A percentile compares a stretch with the other conserved stretches of the same genome.
These are phyloP conservation scores for Elsinoe batatas DNA, from an alignment of 2,329 filamentous ascomycete genomes.

Conservation along the genomic window DNA sequence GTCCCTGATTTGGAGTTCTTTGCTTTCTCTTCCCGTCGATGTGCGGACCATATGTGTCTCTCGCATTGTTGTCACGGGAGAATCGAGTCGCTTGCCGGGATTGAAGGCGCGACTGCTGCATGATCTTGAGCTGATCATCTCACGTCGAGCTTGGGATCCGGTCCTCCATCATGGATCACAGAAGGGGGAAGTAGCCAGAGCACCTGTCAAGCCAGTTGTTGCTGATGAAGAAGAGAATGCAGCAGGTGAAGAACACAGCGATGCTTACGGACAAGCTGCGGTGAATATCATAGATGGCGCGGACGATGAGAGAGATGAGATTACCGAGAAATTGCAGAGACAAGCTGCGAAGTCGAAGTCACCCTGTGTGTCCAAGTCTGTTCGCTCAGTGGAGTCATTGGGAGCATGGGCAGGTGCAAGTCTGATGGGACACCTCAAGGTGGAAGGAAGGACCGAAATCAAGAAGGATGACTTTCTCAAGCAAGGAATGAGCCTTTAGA, in stretches of 20 bases:
- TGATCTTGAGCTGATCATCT: constrained; percentile 60
- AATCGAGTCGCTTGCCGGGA: constrained; percentile 67
- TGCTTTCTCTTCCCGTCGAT: constrained; percentile 70
- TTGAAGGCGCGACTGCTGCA: constrained; percentile 66
- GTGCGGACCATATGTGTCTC: constrained; percentile 78
- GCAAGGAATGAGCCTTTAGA: constrained; percentile 40
- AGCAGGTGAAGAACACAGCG: no score
- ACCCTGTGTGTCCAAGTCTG: constrained; percentile 43
- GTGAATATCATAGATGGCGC: not conserved
- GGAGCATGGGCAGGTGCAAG: constrained; percentile 69
- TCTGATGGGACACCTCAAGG: constrained; percentile 56
- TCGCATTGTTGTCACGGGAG: constrained; percentile 77
- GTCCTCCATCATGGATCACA: constrained; percentile 35
- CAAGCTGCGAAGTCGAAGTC: constrained; percentile 36
- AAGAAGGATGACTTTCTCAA: constrained; percentile 63
- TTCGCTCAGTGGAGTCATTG: constrained; percentile 59
- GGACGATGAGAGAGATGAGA: constrained; percentile 43
- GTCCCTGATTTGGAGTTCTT: constrained; percentile 61
- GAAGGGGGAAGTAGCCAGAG: no score
- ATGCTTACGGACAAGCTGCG: no score
- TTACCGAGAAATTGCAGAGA: constrained; percentile 49
- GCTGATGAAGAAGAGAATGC: no score
- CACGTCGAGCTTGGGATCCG: constrained; percentile 64
- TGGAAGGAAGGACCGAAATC: constrained; percentile 58
- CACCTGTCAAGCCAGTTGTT: no score